These are phyloP conservation scores for Pythium coloratum DNA, from an alignment of 352 stramenopile species.

Conservation along the genomic window DNA sequence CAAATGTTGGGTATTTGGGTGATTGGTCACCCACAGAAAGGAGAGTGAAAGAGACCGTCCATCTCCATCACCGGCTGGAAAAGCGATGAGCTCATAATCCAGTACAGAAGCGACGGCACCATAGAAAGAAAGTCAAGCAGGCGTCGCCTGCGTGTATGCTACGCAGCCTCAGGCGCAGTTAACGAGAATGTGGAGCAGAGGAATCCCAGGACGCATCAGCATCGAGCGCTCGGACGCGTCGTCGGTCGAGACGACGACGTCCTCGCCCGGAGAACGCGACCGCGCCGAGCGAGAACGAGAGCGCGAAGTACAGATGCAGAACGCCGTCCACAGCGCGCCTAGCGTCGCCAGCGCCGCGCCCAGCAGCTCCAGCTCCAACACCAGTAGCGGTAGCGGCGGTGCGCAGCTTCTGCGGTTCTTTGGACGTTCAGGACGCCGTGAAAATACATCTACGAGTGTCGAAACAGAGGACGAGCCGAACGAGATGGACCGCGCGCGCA, in stretches of 20 bases:
- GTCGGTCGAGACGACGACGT: constrained; percentile 5
- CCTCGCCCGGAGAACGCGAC: constrained; percentile 8
- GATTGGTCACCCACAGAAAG: neutral
- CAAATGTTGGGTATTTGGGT: constrained; percentile 18
- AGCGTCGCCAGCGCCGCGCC: constrained; percentile 1
- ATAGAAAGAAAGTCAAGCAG: neutral
- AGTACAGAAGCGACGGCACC: neutral
- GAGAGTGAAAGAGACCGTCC: neutral
- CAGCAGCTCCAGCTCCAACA: neutral
- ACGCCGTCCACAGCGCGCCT: neutral
- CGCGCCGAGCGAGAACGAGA: constrained; percentile 7
- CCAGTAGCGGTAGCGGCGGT: constrained; percentile 11
- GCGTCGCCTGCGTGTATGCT: neutral
- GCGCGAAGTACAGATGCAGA: neutral
- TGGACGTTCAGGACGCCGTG: constrained; percentile 7
- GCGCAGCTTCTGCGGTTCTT: constrained; percentile 34
- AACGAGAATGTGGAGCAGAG: constrained; percentile 5
- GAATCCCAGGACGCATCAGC: neutral
- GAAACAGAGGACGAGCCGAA: constrained; percentile 4
- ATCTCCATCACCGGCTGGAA: neutral
- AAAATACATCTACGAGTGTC: neutral
- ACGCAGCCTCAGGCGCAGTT: neutral
- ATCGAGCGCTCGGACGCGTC: constrained; percentile 11
- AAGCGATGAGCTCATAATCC: neutral
- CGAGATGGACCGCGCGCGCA: constrained; percentile 11